Base-by-base conservation (phyloP, 2,329 filamentous ascomycete species). In the Bisporella sp. region DNA sequence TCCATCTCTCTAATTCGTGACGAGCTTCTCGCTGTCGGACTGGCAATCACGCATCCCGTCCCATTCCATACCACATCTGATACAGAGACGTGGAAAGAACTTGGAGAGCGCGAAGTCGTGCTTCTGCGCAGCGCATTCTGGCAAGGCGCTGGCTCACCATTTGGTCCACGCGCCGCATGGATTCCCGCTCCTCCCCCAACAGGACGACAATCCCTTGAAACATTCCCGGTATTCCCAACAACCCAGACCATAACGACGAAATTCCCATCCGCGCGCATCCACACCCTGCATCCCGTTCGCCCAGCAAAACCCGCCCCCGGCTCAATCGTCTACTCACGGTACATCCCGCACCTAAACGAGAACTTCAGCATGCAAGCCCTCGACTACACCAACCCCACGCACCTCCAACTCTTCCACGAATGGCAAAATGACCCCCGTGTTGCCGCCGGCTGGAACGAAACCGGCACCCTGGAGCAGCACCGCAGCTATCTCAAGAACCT, bases 371-470 rank as follows among this genome's bases (percentile, higher is more conserved):
- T 91, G 73, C 74, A 86, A n/a, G 81, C 80, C 8, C 74, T 92
- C 1, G 83, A 91, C 65, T 87, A 79, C 68, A 62, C 74, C 32
- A 72, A 87, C 60, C 63, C 71, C 1, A 73, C 79, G 59, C 86
- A 92, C 67, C 69, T 91, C 46, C 69, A 73, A 12, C 73, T 89
- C 5, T 91, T 92, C 72, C 82, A 90, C 68, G 75, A 74, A 50
- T 92, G 87, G 87, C 87, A 90, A 68, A 92, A 92, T 62, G 87
- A 91, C 63, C 87, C 87, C 47, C 84, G 87, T 46, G 87, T 92
- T 32, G 85, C 85, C 4, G 79, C 84, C 62, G 86, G 86, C 4
- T 91, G 87, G 87, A 87, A 89, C 62, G 82, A 88, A 70, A 87
- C 84, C 1, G 87, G 87, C 32, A 86, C 85, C 1, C 68, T 88